These are phyloP conservation scores for Immersiporthe knoxdaviesiana DNA, from an alignment of 2,329 filamentous ascomycete genomes.

Conservation along the genomic window DNA sequence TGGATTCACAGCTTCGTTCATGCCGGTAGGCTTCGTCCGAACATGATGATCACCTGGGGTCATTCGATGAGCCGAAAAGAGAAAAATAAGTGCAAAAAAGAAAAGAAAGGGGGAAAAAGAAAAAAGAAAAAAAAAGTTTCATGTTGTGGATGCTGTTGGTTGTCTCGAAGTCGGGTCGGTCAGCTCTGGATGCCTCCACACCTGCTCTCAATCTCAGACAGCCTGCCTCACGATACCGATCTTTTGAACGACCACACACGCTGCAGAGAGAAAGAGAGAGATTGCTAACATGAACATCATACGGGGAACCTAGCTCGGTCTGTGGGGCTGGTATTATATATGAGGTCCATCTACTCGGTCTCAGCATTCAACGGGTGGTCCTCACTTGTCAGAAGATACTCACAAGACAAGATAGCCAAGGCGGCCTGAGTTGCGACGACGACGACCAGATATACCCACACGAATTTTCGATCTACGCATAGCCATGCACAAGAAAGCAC, in stretches of 20 bases:
- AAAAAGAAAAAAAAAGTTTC: background rate
- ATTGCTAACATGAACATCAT: constrained; percentile 15
- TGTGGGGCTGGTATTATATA: constrained; percentile 11
- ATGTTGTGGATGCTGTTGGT: background rate
- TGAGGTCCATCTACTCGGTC: background rate
- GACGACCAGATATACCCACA: no score
- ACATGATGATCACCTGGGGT: constrained; percentile 9
- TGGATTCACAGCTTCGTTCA: background rate
- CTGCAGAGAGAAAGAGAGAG: background rate
- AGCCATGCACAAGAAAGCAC: background rate
- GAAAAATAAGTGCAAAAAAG: background rate
- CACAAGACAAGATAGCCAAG: background rate
- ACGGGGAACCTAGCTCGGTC: background rate
- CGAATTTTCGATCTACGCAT: background rate
- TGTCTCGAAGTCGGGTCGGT: constrained; percentile 4
- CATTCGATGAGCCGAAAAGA: constrained; percentile 1
- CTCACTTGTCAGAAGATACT: background rate
- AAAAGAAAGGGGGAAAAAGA: background rate
- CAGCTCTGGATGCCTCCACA: constrained; percentile 5
- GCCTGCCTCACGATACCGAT: constrained; percentile 9
- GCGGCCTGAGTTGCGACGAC: constrained; percentile 1
- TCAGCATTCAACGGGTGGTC: background rate
- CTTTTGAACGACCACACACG: background rate
- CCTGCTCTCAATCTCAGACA: constrained; percentile 22
- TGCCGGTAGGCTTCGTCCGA: constrained; percentile 22